phyloP scores from a whole-genome alignment of 305 asterid species.

The Nicotiana rustica region DNA sequence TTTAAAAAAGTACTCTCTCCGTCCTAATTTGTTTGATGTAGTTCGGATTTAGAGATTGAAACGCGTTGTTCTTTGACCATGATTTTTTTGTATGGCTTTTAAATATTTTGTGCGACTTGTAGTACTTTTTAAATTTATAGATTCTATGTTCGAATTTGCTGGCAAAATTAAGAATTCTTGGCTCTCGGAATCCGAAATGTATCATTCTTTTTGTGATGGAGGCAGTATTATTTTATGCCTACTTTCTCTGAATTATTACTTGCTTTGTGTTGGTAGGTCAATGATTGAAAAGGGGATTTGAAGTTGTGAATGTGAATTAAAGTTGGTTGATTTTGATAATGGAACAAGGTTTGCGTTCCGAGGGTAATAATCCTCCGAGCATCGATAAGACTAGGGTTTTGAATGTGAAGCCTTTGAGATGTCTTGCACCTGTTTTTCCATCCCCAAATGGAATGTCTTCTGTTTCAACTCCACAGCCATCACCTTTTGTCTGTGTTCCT shows the following conservation, averaged over 20 bases:
- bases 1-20: too few relatives aligned
- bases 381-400: slow-evolving; percentile 76
- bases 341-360: slow-evolving; percentile 70
- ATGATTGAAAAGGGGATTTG: slow-evolving; percentile 23
- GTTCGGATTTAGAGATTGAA: background rate
- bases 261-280: background rate
- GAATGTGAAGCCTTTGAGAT: slow-evolving; percentile 77
- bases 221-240: too few relatives aligned
- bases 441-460: slow-evolving; percentile 60
- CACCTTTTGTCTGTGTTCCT: slow-evolving; percentile 82
- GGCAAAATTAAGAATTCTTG: too few relatives aligned
- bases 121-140: too few relatives aligned
- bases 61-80: too few relatives aligned
- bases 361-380: slow-evolving; percentile 43
- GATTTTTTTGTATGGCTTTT: too few relatives aligned
- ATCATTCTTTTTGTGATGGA: too few relatives aligned
- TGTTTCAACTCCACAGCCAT: slow-evolving; percentile 56
- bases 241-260: background rate
- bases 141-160: background rate
- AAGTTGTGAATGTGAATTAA: background rate
- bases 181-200: too few relatives aligned
- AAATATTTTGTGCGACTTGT: too few relatives aligned
- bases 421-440: slow-evolving; percentile 80
- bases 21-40: too few relatives aligned
- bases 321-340: background rate